phyloP scores from a whole-genome alignment of 192 early-diverging fungal genomes.

The Spinellus fusiger region DNA sequence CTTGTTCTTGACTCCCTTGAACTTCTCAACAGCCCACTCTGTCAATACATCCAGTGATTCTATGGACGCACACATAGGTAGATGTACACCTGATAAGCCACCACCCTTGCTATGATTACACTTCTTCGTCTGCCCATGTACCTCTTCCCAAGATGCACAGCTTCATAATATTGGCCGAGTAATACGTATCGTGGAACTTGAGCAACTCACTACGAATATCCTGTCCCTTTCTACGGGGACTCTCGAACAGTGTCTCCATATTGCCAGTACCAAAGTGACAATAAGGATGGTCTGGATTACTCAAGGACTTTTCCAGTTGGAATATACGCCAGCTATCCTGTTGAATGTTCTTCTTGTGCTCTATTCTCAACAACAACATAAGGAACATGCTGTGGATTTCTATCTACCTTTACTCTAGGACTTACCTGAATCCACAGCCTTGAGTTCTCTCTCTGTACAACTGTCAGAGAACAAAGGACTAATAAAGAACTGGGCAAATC shows the following conservation, averaged over 20 bases:
- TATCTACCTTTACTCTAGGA: neutral
- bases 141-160: conserved; percentile 79
- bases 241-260: conserved; percentile 72
- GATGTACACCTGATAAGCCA: neutral
- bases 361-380: conserved; percentile 35
- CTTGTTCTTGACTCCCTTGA: conserved; percentile 75
- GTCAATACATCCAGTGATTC: conserved; percentile 83
- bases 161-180: conserved; percentile 96
- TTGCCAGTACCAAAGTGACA: conserved; percentile 91
- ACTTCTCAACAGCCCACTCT: conserved; percentile 77
- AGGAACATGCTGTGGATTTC: no score
- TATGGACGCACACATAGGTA: conserved; percentile 8
- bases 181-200: conserved; percentile 84
- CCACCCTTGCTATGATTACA: neutral
- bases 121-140: conserved; percentile 6
- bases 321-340: conserved; percentile 83
- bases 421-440: conserved; percentile 86
- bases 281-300: conserved; percentile 73
- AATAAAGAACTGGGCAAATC: conserved; percentile 92
- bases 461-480: conserved; percentile 79
- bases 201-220: conserved; percentile 81
- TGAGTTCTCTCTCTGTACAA: conserved; percentile 90
- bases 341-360: conserved; percentile 95
- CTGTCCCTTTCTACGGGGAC: conserved; percentile 58
- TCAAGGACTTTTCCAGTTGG: conserved; percentile 82